Conservation (phyloP, 257 asterid genomes). For the Solanum paucissectum region DNA sequence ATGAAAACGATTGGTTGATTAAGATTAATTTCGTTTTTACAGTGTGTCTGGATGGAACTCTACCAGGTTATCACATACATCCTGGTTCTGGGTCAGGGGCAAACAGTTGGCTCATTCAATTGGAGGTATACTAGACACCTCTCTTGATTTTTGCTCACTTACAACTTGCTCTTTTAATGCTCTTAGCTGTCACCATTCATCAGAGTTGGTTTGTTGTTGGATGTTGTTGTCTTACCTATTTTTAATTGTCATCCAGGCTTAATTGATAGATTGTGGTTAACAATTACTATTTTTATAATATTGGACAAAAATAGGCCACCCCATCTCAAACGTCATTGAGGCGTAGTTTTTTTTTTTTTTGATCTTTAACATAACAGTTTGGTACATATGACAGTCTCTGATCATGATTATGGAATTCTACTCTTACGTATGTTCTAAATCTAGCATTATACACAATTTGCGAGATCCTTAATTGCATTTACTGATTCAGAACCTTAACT, state of each 20-base stretch:
- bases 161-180: background rate
- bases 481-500: background rate
- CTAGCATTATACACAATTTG: background rate
- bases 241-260: background rate
- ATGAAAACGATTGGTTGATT: background rate
- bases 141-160: background rate
- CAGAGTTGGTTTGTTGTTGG: background rate
- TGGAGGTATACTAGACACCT: constrained; percentile 47
- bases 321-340: background rate
- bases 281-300: background rate
- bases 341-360: background rate
- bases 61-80: constrained; percentile 90
- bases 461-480: background rate
- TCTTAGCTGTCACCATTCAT: background rate
- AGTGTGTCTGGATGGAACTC: constrained; percentile 93
- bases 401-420: background rate
- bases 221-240: background rate
- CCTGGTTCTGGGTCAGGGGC: constrained; percentile 72
- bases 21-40: background rate
- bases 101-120: constrained; percentile 87
- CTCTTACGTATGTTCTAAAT: background rate
- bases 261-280: background rate
- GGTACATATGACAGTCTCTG: background rate
- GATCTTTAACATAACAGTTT: background rate
- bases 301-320: background rate